A percentile compares a stretch with the other conserved stretches of the same genome.
Evolutionary conservation across 257 asterid species (phyloP).

Genomic region (Linaria vulgaris): DNA sequence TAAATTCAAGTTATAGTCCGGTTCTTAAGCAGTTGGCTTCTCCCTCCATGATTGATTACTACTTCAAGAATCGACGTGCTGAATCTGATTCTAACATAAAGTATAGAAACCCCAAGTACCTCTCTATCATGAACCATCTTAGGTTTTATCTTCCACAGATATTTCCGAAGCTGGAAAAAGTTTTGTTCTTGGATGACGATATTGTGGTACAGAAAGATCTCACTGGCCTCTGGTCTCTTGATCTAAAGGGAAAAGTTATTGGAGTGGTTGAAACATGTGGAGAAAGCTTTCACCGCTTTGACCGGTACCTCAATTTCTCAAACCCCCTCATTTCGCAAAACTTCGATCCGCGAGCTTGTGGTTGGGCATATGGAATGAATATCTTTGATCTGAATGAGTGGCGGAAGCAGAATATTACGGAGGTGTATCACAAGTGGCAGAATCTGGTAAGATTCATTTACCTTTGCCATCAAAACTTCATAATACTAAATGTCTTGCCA

Average conservation of each 20-base stretch:
- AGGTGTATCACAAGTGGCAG: constrained; percentile 58
- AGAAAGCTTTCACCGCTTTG: constrained; percentile 52
- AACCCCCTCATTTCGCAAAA: constrained; percentile 48
- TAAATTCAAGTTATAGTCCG: constrained; percentile 53
- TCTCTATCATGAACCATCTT: constrained; percentile 61
- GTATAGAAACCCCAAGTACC: constrained; percentile 60
- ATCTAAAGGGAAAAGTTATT: constrained; percentile 50
- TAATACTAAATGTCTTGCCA: no score
- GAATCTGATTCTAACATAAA: constrained; percentile 50
- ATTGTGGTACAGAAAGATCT: constrained; percentile 59
- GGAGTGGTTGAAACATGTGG: constrained; percentile 69
- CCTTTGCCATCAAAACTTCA: background rate
- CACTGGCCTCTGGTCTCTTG: constrained; percentile 44
- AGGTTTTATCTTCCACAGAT: constrained; percentile 62
- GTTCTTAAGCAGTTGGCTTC: constrained; percentile 48
- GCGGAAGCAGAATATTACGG: constrained; percentile 53
- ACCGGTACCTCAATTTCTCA: constrained; percentile 56
- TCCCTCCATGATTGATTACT: constrained; percentile 47
- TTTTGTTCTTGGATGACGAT: constrained; percentile 60
- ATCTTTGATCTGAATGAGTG: constrained; percentile 54
- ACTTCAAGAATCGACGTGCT: constrained; percentile 44
- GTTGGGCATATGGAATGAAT: constrained; percentile 72
- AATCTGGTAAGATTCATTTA: constrained; percentile 40
- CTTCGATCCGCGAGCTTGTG: constrained; percentile 54
- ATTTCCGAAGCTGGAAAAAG: constrained; percentile 53